phyloP scores from a whole-genome alignment of 129 eudicot species.

The Oenanthe sinensis region DNA sequence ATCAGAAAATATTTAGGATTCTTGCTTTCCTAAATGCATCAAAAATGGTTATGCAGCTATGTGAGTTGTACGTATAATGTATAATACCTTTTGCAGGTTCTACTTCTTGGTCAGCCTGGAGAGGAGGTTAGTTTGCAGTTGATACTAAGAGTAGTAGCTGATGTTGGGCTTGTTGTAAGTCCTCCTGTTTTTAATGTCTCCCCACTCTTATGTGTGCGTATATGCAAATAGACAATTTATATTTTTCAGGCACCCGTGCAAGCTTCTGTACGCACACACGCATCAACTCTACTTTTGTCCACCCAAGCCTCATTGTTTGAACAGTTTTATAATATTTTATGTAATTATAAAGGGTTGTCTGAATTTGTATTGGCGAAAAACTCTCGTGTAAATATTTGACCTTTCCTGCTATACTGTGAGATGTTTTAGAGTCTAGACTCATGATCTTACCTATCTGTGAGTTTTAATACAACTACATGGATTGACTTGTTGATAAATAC shows the following conservation, averaged over 20 bases:
- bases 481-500: background rate
- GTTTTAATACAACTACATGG: background rate
- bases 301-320: background rate
- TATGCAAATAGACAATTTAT: background rate
- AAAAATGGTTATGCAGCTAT: background rate
- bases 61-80: background rate
- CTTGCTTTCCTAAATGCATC: background rate
- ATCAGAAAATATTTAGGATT: background rate
- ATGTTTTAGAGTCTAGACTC: background rate
- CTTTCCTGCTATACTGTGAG: background rate
- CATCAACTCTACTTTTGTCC: background rate
- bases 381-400: background rate
- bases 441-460: background rate
- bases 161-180: constrained; percentile 96
- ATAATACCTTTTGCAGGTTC: constrained; percentile 45
- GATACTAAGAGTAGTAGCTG: constrained; percentile 91
- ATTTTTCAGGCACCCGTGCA: background rate
- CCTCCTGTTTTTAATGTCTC: background rate
- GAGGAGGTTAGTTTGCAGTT: constrained; percentile 83
- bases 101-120: constrained; percentile 78
- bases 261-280: background rate
- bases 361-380: background rate
- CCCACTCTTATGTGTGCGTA: background rate
- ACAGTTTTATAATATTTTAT: background rate
- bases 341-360: background rate